Percentiles rank a stretch among this genome's conserved stretches.
phyloP scores from a whole-genome alignment of 2,329 filamentous ascomycete genomes.

The Chaetomiaceae sp. region DNA sequence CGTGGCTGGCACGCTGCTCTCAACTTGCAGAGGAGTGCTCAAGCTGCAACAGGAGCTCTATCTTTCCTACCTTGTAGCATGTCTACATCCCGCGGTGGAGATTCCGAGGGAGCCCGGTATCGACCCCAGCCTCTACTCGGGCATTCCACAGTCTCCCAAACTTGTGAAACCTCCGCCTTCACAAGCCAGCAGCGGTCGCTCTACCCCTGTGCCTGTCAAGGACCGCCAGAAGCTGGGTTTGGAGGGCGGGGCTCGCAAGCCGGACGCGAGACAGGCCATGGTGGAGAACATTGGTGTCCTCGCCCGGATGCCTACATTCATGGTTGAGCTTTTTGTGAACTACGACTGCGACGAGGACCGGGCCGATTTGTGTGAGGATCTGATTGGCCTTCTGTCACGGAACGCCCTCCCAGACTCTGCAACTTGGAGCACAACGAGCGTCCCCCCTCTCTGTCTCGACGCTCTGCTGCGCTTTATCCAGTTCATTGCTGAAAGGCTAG shows the following conservation, averaged over 20 bases:
- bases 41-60: slow-evolving; percentile 97
- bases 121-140: slow-evolving; percentile 84
- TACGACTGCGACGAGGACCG: slow-evolving; percentile 95
- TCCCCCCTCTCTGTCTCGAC: slow-evolving; percentile 89
- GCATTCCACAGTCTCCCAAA: slow-evolving; percentile 86
- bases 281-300: slow-evolving; percentile 91
- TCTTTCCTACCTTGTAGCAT: slow-evolving; percentile 87
- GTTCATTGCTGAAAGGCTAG: slow-evolving; percentile 79
- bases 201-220: slow-evolving; percentile 85
- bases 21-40: slow-evolving; percentile 82
- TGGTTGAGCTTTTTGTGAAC: slow-evolving; percentile 94
- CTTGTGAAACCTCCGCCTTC: slow-evolving; percentile 71
- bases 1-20: slow-evolving; percentile 82
- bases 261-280: slow-evolving; percentile 96
- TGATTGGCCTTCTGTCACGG: slow-evolving; percentile 84
- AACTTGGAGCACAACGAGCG: slow-evolving; percentile 98
- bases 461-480: slow-evolving; percentile 86
- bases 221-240: slow-evolving; percentile 89
- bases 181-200: slow-evolving; percentile 69
- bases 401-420: slow-evolving; percentile 96
- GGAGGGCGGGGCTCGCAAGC: slow-evolving; percentile 85
- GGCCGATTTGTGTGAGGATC: slow-evolving; percentile 87
- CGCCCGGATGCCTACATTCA: slow-evolving; percentile 86
- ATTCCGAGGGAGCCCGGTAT: slow-evolving; percentile 89
- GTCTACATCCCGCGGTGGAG: slow-evolving; percentile 86